These are phyloP conservation scores for Melampsora larici-populina DNA, from an alignment of 1,284 basidiomycete genomes.

Conservation along the genomic window DNA sequence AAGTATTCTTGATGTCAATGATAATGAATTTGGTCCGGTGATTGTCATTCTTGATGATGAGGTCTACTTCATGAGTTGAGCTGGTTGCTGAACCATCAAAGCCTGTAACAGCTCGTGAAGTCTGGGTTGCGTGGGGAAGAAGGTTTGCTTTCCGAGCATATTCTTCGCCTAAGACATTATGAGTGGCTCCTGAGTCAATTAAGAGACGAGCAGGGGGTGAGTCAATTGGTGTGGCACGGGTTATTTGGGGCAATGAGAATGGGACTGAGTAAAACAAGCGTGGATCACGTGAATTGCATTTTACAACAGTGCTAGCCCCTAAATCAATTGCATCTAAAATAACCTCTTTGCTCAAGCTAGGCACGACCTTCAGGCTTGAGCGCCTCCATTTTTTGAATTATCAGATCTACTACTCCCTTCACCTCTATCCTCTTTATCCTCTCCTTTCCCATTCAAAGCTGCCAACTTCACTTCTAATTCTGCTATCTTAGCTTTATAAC, in stretches of 20 bases:
- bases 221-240: background rate
- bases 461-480: no score
- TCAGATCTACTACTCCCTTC: no score
- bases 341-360: background rate
- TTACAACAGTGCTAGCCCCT: background rate
- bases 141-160: background rate
- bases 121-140: background rate
- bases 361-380: no score
- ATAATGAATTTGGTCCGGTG: no score
- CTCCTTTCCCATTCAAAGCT: no score
- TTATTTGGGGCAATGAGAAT: background rate
- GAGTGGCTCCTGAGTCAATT: conserved; percentile 7
- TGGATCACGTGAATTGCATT: background rate
- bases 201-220: background rate
- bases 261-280: background rate
- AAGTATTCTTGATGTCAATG: no score
- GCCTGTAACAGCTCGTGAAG: background rate
- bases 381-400: background rate
- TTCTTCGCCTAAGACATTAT: background rate
- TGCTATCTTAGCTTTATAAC: no score
- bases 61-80: no score
- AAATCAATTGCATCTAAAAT: no score
- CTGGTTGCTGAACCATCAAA: background rate
- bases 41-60: no score
- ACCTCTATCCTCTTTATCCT: no score